Conservation (phyloP, 495 filamentous ascomycete genomes). For the Podospora anserina region DNA sequence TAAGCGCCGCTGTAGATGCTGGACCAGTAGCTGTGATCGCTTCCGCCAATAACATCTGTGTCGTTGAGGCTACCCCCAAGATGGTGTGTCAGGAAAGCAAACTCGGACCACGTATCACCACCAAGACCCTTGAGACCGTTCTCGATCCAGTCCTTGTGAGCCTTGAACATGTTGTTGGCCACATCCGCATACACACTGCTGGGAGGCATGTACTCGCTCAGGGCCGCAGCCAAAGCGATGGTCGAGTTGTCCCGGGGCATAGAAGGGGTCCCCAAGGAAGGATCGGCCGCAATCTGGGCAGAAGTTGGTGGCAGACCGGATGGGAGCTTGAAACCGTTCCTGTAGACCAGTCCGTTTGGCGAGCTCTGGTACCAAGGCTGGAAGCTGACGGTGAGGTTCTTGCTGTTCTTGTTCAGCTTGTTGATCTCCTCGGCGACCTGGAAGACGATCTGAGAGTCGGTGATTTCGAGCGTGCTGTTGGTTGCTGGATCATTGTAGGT, state of each 20-base stretch:
- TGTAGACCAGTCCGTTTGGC: conserved; percentile 50
- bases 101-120: conserved; percentile 57
- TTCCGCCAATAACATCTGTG: conserved; percentile 46
- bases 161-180: conserved; percentile 60
- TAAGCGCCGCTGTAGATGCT: conserved; percentile 52
- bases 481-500: conserved; percentile 43
- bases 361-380: conserved; percentile 60
- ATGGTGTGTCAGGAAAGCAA: conserved; percentile 57
- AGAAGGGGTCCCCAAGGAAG: conserved; percentile 34
- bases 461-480: conserved; percentile 55
- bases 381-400: conserved; percentile 59
- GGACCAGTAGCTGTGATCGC: conserved; percentile 35
- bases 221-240: conserved; percentile 26
- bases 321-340: conserved; percentile 50
- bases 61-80: conserved; percentile 54
- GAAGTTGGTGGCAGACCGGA: conserved; percentile 39
- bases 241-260: conserved; percentile 32
- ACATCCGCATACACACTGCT: conserved; percentile 40
- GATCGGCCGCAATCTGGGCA: conserved; percentile 45
- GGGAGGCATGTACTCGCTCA: conserved; percentile 13
- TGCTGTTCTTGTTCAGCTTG: conserved; percentile 49
- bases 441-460: conserved; percentile 61
- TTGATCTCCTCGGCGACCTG: conserved; percentile 60
- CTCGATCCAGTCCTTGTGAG: conserved; percentile 52
- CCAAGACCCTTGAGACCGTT: conserved; percentile 37